Base-by-base conservation (phyloP, 1,139 yeast genomes). In the Sugiyamaella sp. region DNA sequence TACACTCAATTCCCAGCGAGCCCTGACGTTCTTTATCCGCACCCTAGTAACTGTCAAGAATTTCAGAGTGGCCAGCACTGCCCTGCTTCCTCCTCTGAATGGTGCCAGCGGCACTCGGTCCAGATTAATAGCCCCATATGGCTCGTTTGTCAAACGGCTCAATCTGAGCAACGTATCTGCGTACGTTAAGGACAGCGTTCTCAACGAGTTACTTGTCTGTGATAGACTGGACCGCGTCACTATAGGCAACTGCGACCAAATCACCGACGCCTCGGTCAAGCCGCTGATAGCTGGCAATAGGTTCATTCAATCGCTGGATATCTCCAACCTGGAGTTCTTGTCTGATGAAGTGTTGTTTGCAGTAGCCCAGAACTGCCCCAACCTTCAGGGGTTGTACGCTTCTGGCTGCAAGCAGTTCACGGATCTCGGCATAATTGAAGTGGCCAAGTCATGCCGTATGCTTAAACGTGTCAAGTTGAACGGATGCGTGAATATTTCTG, bases 371-470 rank as follows among this genome's bases (percentile, higher is more conserved):
- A 78, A 81, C 66, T 90, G 97, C 68, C 80, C 80, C 37, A 74
- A 93, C 51, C 75, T 93, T 48, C 98, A 93, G 71, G 97, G 97
- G 0, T 75, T 91, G 46, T 91, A 91, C 66, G 95, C 95, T 0
- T 91, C 96, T 0, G 89, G 89, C 2, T 90, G 97, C 59, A 81
- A 81, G 25, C 72, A 75, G 24, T 84, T 93, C 2, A 76, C 86
- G 2, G 89, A 88, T 62, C 73, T 66, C 4, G 86, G 95, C 1
- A 78, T 93, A n/a, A 65, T 80, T 38, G 71, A 73, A 41, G 75
- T 91, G 57, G 80, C 89, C 10, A 65, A 71, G 40, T 74, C 78
- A 41, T 89, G 97, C 58, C 86, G 86, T 1, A 78, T 84, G 79
- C 74, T 93, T 59, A 89, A 90, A 66, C 78, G 99, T 63, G 82